phyloP scores from a whole-genome alignment of 129 eudicot species.

The carrot (Daucus carota) region DNA sequence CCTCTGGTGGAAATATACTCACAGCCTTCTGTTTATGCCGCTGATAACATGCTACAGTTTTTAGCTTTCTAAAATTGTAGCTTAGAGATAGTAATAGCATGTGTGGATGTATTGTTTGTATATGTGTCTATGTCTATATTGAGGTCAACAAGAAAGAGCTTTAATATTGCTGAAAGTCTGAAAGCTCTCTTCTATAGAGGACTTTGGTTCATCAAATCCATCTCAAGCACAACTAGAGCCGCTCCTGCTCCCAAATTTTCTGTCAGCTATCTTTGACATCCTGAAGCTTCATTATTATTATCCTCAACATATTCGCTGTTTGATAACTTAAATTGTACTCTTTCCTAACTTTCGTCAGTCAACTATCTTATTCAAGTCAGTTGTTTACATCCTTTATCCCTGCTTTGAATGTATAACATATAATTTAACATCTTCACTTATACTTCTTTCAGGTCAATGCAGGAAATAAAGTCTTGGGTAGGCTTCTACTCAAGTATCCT shows the following conservation, averaged over 20 bases:
- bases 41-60: background rate
- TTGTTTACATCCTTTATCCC: background rate
- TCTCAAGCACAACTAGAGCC: background rate
- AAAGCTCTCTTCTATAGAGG: background rate
- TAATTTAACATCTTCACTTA: slow-evolving; percentile 10
- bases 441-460: slow-evolving; percentile 40
- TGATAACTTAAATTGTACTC: background rate
- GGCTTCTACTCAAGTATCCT: slow-evolving; percentile 70
- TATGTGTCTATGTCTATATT: too few relatives aligned
- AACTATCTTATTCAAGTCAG: background rate
- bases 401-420: background rate
- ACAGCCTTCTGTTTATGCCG: background rate
- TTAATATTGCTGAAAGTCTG: background rate
- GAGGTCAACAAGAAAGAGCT: too few relatives aligned
- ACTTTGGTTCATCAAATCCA: background rate
- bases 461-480: slow-evolving; percentile 35
- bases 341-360: background rate
- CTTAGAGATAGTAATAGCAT: background rate
- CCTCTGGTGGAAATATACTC: background rate
- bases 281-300: background rate
- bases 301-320: background rate
- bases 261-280: background rate
- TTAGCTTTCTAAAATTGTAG: background rate
- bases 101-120: background rate
- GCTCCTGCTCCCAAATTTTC: background rate